Conservation (phyloP, 192 early-diverging fungal species). For the Geranomyces variabilis region DNA sequence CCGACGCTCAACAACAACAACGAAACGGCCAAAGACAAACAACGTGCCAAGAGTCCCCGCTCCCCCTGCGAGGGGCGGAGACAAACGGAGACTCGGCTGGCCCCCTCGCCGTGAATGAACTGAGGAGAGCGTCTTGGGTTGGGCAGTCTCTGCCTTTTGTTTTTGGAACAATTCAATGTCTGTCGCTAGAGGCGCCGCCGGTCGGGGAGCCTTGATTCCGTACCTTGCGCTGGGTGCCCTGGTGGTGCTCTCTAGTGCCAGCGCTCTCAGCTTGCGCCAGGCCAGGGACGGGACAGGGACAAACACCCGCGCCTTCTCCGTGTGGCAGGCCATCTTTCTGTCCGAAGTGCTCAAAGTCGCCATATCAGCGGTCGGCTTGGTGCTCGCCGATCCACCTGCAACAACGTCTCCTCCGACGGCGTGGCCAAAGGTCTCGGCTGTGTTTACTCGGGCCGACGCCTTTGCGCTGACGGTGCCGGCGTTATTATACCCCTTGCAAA, state of each 20-base stretch:
- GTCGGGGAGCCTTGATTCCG: too few species aligned
- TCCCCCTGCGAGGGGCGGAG: too few species aligned
- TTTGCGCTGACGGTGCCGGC: not conserved
- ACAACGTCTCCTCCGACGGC: too few species aligned
- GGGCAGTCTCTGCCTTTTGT: too few species aligned
- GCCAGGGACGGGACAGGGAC: not conserved
- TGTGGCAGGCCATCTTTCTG: slow-evolving; percentile 1
- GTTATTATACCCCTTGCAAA: not conserved
- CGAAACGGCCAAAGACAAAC: too few species aligned
- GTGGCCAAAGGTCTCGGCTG: not conserved
- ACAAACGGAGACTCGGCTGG: too few species aligned
- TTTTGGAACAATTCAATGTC: too few species aligned
- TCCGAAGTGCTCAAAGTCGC: slow-evolving; percentile 13
- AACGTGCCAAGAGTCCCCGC: too few species aligned
- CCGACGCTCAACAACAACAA: too few species aligned
- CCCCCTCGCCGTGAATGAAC: too few species aligned
- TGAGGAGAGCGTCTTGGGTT: too few species aligned
- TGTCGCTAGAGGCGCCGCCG: too few species aligned
- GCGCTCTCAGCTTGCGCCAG: not conserved
- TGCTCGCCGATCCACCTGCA: not conserved
- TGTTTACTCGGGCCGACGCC: not conserved
- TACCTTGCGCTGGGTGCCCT: not conserved
- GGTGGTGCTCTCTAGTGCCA: not conserved
- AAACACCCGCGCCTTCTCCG: not conserved
- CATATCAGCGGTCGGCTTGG: not conserved